A percentile compares a stretch with the other conserved stretches of the same genome.
Conservation (phyloP, 306 rosid species). For the Betula pendula region DNA sequence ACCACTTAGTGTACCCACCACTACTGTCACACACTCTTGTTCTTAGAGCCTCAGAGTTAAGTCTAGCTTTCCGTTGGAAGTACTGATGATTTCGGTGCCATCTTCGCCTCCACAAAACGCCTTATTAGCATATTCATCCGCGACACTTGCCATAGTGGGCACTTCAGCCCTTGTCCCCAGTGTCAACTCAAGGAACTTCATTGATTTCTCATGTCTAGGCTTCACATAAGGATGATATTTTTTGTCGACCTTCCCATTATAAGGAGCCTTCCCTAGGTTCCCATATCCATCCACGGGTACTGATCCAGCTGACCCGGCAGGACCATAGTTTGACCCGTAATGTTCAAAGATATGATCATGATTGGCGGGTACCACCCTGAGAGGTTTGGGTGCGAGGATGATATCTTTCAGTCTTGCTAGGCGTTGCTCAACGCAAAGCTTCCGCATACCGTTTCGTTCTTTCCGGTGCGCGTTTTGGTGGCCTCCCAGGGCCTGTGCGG, state of each 20-base stretch:
- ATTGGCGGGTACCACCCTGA: too few relatives aligned
- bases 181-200: constrained; percentile 17
- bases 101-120: not conserved
- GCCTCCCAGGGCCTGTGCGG: constrained; percentile 34
- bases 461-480: constrained; percentile 44
- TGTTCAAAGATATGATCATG: not conserved
- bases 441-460: not conserved
- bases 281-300: not conserved
- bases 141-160: not conserved
- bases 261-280: not conserved
- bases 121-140: not conserved
- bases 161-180: constrained; percentile 3
- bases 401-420: not conserved
- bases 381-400: not conserved
- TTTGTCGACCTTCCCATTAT: not conserved
- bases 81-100: not conserved
- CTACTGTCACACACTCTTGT: too few relatives aligned
- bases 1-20: too few relatives aligned
- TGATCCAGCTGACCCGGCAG: not conserved
- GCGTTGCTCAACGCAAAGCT: not conserved
- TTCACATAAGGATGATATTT: not conserved
- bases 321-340: not conserved
- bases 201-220: not conserved
- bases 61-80: constrained; percentile 11
- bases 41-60: constrained; percentile 26